Base-by-base conservation (phyloP, 2,329 filamentous ascomycete genomes). In the Emergomyces pasteurianus region DNA sequence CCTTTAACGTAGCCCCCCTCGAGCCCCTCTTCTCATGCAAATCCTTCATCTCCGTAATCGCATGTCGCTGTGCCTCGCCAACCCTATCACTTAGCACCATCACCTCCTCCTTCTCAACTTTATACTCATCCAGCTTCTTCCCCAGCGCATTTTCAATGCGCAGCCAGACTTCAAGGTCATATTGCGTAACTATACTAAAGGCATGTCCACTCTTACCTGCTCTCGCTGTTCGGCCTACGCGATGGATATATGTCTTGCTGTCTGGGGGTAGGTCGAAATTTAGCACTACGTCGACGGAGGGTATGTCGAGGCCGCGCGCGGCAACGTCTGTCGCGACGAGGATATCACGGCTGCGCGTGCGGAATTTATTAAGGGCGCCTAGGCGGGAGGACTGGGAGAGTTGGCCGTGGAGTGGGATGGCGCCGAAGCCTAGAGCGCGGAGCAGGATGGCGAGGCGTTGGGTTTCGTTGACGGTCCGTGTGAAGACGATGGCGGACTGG, bases 251-350 rank as follows among this genome's bases (percentile, higher is more conserved):
- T 0, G 91, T 96, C 75, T 95, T 95, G 68, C 85, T 89, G 74
- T 95, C 90, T 34, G 85, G 83, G 0, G 91, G 90, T 2, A 95
- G 76, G 69, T 95, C 90, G 66, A 86, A 88, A 75, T 96, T 96
- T 66, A 95, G 74, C 3, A 96, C 89, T 0, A 92, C 77, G 67
- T 95, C 90, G 12, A 96, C 90, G 18, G 85, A 87, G 12, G 90
- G 90, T 56, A 96, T 95, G 77, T 96, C 92, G 8, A 96, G 81
- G 78, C 92, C 92, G 71, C 92, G 85, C 0, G 92, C 89, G 2
- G 91, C 91, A 21, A 96, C 90, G 72, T 96, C 92, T 0, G 92
- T 96, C 12, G 91, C 91, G 3, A 96, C 88, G 3, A 99, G 83
- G 46, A 99, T 92, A 65, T 95, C 85, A 49, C 91, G 82, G n/a